phyloP scores from a whole-genome alignment of 306 rosid genomes.

The Medicago ruthenica region DNA sequence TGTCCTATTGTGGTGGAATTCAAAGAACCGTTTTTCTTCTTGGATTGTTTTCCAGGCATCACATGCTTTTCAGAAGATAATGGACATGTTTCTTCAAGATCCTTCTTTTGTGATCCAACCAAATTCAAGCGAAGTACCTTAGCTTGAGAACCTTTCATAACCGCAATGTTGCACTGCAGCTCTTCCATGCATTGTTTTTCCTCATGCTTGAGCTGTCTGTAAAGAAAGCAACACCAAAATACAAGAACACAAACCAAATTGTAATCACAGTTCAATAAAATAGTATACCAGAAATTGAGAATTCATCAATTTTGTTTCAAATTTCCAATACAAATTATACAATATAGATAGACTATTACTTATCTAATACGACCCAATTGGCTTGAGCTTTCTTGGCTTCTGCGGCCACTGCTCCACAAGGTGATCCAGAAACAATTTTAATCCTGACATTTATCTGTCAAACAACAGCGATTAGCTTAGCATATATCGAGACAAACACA shows the following conservation, averaged over 20 bases:
- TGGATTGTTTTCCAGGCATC: slow-evolving; percentile 53
- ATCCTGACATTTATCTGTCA: slow-evolving; percentile 88
- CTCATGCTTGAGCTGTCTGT: slow-evolving; percentile 90
- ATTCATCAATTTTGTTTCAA: not conserved
- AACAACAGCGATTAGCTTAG: slow-evolving; percentile 2
- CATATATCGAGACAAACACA: slow-evolving; percentile 28
- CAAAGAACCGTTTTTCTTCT: slow-evolving; percentile 58
- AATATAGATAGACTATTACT: slow-evolving; percentile 56
- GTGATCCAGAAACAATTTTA: slow-evolving; percentile 86
- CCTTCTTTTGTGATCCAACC: slow-evolving; percentile 72
- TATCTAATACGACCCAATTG: slow-evolving; percentile 93
- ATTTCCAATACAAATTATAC: not conserved
- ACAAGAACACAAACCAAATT: slow-evolving; percentile 17
- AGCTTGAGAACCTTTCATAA: slow-evolving; percentile 89
- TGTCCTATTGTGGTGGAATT: slow-evolving; percentile 62
- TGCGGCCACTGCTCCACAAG: slow-evolving; percentile 85
- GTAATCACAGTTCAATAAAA: slow-evolving; percentile 23
- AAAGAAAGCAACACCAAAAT: slow-evolving; percentile 33
- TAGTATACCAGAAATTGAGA: not conserved
- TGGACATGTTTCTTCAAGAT: slow-evolving; percentile 55
- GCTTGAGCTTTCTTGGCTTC: slow-evolving; percentile 88
- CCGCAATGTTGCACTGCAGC: slow-evolving; percentile 94
- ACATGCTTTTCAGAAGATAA: slow-evolving; percentile 59
- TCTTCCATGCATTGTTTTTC: slow-evolving; percentile 94
- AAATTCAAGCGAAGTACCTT: slow-evolving; percentile 93